A percentile compares a stretch with the other conserved stretches of the same genome.
These are phyloP conservation scores for Globisporangium echinulatum DNA, from an alignment of 352 stramenopile species.

Conservation along the genomic window DNA sequence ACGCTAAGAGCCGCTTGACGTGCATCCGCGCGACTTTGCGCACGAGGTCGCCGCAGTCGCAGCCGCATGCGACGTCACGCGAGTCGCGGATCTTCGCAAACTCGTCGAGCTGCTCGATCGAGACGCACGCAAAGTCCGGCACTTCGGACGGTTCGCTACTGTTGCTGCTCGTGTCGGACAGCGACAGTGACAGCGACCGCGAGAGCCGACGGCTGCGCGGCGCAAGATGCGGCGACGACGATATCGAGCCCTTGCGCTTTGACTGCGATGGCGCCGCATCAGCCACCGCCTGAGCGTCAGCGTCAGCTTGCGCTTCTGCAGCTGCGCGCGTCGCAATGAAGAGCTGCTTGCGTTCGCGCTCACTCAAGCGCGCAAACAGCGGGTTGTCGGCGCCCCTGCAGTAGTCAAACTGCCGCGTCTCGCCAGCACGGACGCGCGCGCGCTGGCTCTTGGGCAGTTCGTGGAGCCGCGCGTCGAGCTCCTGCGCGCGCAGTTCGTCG, in stretches of 20 bases:
- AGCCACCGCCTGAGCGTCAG: too few relatives aligned
- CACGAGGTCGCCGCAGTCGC: slow-evolving; percentile 74
- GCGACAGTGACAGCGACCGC: too few relatives aligned
- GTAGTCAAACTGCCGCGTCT: slow-evolving; percentile 84
- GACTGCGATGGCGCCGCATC: background rate
- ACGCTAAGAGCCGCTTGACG: slow-evolving; percentile 67
- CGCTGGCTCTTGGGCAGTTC: slow-evolving; percentile 59
- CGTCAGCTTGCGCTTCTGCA: background rate
- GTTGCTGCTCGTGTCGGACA: slow-evolving; percentile 4
- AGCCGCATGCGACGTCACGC: slow-evolving; percentile 64
- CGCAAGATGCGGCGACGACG: slow-evolving; percentile 15
- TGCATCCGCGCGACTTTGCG: slow-evolving; percentile 85
- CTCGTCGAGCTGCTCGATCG: slow-evolving; percentile 77
- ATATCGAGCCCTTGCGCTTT: slow-evolving; percentile 13
- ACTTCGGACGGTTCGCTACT: slow-evolving; percentile 5
- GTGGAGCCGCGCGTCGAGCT: slow-evolving; percentile 50
- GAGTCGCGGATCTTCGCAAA: slow-evolving; percentile 80
- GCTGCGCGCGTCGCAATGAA: slow-evolving; percentile 32
- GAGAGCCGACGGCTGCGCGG: slow-evolving; percentile 6
- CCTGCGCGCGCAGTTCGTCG: slow-evolving; percentile 40
- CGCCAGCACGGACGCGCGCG: slow-evolving; percentile 41
- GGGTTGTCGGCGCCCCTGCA: slow-evolving; percentile 60
- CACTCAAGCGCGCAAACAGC: slow-evolving; percentile 66
- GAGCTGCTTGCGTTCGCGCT: slow-evolving; percentile 62
- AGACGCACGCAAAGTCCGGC: slow-evolving; percentile 72